Evolutionary conservation across 2,329 filamentous ascomycete genomes (phyloP).

Genomic region (Bisporella sp.): DNA sequence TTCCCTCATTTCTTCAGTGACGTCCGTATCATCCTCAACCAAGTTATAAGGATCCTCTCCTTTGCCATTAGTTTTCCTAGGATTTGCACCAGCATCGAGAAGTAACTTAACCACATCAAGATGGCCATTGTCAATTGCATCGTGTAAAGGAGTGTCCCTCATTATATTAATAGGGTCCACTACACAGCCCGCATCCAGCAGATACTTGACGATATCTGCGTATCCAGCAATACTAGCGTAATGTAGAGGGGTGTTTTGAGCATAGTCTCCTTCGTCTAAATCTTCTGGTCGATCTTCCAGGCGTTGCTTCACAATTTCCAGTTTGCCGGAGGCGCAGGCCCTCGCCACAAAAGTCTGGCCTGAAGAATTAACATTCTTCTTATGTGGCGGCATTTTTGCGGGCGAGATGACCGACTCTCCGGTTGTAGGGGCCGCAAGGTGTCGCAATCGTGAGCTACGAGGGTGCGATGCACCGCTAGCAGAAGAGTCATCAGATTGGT

Average conservation of each 20-base stretch:
- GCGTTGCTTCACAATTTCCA: constrained; percentile 66
- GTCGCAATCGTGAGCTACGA: constrained; percentile 50
- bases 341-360: constrained; percentile 87
- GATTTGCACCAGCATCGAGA: constrained; percentile 82
- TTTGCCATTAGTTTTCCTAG: constrained; percentile 82
- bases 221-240: constrained; percentile 85
- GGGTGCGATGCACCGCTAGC: constrained; percentile 53
- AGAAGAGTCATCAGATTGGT: constrained; percentile 62
- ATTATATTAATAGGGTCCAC: constrained; percentile 73
- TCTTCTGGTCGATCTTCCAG: constrained; percentile 76
- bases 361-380: constrained; percentile 86
- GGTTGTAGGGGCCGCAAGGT: constrained; percentile 47
- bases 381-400: constrained; percentile 63
- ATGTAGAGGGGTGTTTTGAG: constrained; percentile 92
- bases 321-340: constrained; percentile 79
- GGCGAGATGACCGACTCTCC: constrained; percentile 58
- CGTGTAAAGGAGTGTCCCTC: constrained; percentile 88
- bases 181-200: constrained; percentile 79
- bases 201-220: constrained; percentile 77
- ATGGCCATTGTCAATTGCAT: constrained; percentile 94
- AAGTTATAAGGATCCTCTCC: constrained; percentile 88
- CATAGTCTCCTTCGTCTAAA: constrained; percentile 83
- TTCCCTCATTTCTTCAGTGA: constrained; percentile 58
- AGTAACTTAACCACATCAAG: constrained; percentile 80
- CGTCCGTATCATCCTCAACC: constrained; percentile 61